phyloP scores from a whole-genome alignment of 2,329 filamentous ascomycete species.

The Pseudogymnoascus sp. region DNA sequence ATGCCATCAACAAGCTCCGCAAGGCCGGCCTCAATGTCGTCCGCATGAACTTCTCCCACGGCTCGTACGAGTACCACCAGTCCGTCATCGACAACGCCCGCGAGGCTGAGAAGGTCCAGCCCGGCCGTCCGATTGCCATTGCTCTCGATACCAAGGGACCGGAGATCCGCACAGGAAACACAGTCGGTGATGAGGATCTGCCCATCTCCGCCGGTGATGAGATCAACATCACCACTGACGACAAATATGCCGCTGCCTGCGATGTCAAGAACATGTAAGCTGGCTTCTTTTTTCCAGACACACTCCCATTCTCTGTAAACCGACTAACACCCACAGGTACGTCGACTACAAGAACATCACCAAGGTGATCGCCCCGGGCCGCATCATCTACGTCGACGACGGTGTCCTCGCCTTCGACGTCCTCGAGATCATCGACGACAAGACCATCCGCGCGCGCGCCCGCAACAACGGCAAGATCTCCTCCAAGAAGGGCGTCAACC shows the following conservation, averaged over 20 bases:
- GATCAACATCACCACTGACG: constrained; percentile 95
- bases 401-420: constrained; percentile 97
- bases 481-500: constrained; percentile 98
- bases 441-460: constrained; percentile 79
- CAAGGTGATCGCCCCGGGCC: constrained; percentile 86
- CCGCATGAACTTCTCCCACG: constrained; percentile 99
- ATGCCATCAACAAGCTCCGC: constrained; percentile 93
- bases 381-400: constrained; percentile 96
- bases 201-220: constrained; percentile 76
- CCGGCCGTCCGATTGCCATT: constrained; percentile 87
- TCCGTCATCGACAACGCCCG: constrained; percentile 95
- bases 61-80: constrained; percentile 94
- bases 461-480: constrained; percentile 99
- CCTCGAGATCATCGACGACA: constrained; percentile 73
- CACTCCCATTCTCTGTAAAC: too few relatives aligned
- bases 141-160: constrained; percentile 81
- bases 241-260: constrained; percentile 75
- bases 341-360: constrained; percentile 99
- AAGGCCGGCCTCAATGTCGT: constrained; percentile 91
- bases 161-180: constrained; percentile 79
- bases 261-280: constrained; percentile 90
- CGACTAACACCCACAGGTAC: constrained; percentile 51
- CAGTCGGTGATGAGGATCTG: constrained; percentile 60
- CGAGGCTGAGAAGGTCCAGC: constrained; percentile 68
- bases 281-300: not conserved